Base-by-base conservation (phyloP, 2,329 filamentous ascomycete species). In the Fusarium sp. region DNA sequence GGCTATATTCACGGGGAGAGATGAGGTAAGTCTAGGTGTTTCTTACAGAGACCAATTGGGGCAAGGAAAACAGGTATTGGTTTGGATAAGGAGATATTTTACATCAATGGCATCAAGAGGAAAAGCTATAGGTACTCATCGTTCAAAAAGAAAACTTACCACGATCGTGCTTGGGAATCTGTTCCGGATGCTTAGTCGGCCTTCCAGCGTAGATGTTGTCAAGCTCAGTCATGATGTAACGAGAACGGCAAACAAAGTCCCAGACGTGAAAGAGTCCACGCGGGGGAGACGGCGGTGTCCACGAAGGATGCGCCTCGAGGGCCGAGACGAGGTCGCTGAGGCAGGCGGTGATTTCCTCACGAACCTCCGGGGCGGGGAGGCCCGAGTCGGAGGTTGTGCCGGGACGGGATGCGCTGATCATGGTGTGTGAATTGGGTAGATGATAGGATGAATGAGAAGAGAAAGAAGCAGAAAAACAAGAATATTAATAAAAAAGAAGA, bases 181-280 rank as follows among this genome's bases (percentile, higher is more conserved):
- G 82, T 10, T 82, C 77, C 2, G 83, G 83, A 18, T 83, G 75
- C 68, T 77, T 71, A 35, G 84, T 64, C 16, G 80, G 75, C 56
- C 76, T 72, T 16, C 83, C 83, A 27, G 77, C 77, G 20, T 78
- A 76, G 62, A 85, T 81, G 48, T 83, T 84, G 20, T 85, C 82
- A 27, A 86, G 79, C 79, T 85, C 83, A 8, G 78, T 79, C 72
- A 84, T 80, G 78, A 85, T 84, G 70, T 85, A 85, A 41, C 80
- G 76, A n/a, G 82, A 83, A 39, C 83, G 81, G 67, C 78, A 81
- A 54, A 82, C 82, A 72, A 85, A 86, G 72, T 85, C 83, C 82
- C 82, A 86, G 35, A 84, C 71, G 72, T 84, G 78, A 64, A 77
- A 83, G 45, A 86, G 80, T 18, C 81, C 80, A 20, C 77, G 74